phyloP scores from a whole-genome alignment of 2,329 filamentous ascomycete species.

The Sarocladium oryzae region DNA sequence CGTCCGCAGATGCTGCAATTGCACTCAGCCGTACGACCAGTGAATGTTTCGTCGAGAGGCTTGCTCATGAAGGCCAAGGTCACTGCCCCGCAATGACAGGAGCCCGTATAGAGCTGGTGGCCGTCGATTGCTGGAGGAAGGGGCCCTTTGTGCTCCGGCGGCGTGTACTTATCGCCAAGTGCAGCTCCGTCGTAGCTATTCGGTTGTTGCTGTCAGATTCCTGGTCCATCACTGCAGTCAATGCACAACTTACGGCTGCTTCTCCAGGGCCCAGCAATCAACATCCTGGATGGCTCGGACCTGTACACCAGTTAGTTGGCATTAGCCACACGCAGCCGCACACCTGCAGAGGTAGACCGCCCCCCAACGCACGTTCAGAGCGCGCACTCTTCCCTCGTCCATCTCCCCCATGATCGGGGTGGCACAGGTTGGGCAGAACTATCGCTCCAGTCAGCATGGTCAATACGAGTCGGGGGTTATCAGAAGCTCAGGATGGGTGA shows the following conservation, averaged over 20 bases:
- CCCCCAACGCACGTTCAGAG: background rate
- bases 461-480: background rate
- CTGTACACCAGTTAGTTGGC: constrained; percentile 19
- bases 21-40: constrained; percentile 30
- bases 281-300: constrained; percentile 36
- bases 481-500: background rate
- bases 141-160: constrained; percentile 32
- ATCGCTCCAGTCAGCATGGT: background rate
- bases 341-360: background rate
- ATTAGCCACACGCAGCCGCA: background rate
- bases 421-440: constrained; percentile 49
- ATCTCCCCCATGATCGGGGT: constrained; percentile 29
- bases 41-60: constrained; percentile 26
- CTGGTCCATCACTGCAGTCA: background rate
- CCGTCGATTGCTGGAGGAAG: constrained; percentile 32
- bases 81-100: constrained; percentile 47
- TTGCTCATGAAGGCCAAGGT: constrained; percentile 35
- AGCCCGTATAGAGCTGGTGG: constrained; percentile 38
- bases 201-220: constrained; percentile 18
- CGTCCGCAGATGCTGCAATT: constrained; percentile 45
- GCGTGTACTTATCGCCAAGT: constrained; percentile 24
- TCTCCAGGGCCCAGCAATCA: constrained; percentile 33
- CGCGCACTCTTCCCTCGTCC: background rate
- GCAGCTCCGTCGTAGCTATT: constrained; percentile 27
- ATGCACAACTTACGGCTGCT: constrained; percentile 24